A percentile compares a stretch with the other conserved stretches of the same genome.
These are phyloP conservation scores for Dothistroma pini DNA, from an alignment of 2,329 filamentous ascomycete species.

Conservation along the genomic window DNA sequence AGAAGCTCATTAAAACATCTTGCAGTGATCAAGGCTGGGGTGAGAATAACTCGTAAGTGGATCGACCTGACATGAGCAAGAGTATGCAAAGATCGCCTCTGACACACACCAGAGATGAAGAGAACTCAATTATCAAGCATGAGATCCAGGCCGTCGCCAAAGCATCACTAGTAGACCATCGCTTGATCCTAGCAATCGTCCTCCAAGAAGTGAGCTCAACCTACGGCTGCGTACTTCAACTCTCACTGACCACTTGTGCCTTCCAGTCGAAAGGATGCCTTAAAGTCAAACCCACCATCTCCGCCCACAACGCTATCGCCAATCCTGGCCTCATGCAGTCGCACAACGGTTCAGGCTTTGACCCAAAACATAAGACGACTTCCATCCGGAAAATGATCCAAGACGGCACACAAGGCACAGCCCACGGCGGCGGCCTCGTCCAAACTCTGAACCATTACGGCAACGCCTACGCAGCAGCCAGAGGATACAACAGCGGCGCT, in stretches of 20 bases:
- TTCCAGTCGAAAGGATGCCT: conserved; percentile 46
- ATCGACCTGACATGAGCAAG: background rate
- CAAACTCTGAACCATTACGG: conserved; percentile 34
- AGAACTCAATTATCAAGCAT: conserved; percentile 38
- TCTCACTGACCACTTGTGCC: background rate
- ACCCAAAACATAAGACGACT: conserved; percentile 6
- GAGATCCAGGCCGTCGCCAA: conserved; percentile 36
- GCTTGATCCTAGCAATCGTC: conserved; percentile 44
- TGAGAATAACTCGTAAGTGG: conserved; percentile 10
- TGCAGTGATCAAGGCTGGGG: conserved; percentile 12
- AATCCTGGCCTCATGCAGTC: conserved; percentile 47
- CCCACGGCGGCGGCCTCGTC: conserved; percentile 42
- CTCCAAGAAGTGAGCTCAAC: conserved; percentile 38
- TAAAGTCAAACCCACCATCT: conserved; percentile 41
- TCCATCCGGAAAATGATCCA: conserved; percentile 41
- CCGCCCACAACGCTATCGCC: conserved; percentile 30
- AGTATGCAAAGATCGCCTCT: background rate
- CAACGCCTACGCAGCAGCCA: conserved; percentile 42
- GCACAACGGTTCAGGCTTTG: conserved; percentile 34
- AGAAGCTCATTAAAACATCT: conserved; percentile 2
- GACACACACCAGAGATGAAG: conserved; percentile 29
- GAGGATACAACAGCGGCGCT: conserved; percentile 51
- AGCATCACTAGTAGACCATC: conserved; percentile 37
- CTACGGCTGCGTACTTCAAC: background rate
- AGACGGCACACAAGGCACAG: conserved; percentile 45